phyloP scores from a whole-genome alignment of 345 rosid genomes.

The Camelina neglecta region DNA sequence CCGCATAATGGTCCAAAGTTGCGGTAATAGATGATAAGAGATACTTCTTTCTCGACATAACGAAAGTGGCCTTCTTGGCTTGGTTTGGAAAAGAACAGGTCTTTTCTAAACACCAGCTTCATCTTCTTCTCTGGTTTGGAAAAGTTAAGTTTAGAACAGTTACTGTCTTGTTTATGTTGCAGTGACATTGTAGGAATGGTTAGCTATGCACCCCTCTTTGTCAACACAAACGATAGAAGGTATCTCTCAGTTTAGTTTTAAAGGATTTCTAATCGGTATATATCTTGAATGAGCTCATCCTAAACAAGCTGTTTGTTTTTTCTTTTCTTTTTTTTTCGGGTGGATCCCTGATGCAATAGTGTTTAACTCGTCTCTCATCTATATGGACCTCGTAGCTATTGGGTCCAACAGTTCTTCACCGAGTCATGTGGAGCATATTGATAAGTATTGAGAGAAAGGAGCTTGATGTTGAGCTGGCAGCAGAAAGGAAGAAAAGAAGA shows the following conservation, averaged over 20 bases:
- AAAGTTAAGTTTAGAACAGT: background rate
- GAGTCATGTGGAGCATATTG: conserved; percentile 71
- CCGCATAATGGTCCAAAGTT: conserved; percentile 85
- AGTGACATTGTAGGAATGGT: conserved; percentile 90
- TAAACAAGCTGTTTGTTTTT: background rate
- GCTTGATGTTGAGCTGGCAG: too few species aligned
- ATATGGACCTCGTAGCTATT: conserved; percentile 97
- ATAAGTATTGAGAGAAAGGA: too few species aligned
- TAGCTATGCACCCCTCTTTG: conserved; percentile 95
- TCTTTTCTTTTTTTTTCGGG: conserved; percentile 35
- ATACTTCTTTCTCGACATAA: background rate
- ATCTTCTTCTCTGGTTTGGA: background rate
- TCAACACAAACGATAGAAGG: conserved; percentile 72
- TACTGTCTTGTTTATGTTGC: conserved; percentile 38
- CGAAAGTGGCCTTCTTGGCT: conserved; percentile 28
- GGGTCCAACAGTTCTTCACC: conserved; percentile 76
- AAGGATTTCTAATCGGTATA: background rate
- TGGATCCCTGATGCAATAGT: conserved; percentile 96
- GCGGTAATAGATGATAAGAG: conserved; percentile 6
- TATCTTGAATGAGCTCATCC: background rate
- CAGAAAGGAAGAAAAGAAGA: too few species aligned
- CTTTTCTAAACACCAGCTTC: background rate
- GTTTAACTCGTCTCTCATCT: conserved; percentile 61
- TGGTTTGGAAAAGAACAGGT: conserved; percentile 95
- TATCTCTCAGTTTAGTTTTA: conserved; percentile 32